Percentiles rank a stretch among this genome's conserved stretches.
Conservation (phyloP, 495 filamentous ascomycete species). For the Amniculicola lignicola region DNA sequence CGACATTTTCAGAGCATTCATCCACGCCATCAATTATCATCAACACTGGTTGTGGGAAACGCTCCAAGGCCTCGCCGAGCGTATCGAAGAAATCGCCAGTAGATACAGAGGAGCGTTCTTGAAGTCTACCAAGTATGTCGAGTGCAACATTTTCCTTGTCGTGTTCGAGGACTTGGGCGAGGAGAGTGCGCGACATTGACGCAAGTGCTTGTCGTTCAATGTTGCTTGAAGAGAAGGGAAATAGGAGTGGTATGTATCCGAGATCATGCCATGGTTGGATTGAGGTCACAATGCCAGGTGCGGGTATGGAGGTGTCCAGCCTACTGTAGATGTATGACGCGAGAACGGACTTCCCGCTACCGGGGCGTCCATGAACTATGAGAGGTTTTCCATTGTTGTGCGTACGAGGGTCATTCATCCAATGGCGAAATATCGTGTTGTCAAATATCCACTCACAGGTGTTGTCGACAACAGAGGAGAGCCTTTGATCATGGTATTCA, state of each 20-base stretch:
- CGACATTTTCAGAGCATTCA: background rate
- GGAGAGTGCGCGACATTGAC: background rate
- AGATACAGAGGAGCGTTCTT: background rate
- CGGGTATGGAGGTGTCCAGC: background rate
- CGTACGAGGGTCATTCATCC: background rate
- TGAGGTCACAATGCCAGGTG: background rate
- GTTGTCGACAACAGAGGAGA: background rate
- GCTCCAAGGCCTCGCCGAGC: background rate
- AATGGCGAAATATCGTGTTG: background rate
- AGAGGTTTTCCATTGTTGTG: background rate
- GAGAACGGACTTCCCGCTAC: background rate
- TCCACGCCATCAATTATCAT: background rate
- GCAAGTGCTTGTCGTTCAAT: background rate
- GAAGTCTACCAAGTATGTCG: background rate
- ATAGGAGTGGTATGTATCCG: background rate
- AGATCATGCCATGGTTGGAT: background rate
- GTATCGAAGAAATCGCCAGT: background rate
- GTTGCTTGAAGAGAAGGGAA: background rate
- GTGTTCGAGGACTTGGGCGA: background rate
- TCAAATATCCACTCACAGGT: constrained; percentile 1
- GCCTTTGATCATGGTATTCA: background rate
- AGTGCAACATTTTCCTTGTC: background rate
- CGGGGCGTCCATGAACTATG: background rate
- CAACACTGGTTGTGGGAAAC: background rate
- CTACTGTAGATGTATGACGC: background rate